These are phyloP conservation scores for Parietaria judaica DNA, from an alignment of 306 rosid genomes.

Conservation along the genomic window DNA sequence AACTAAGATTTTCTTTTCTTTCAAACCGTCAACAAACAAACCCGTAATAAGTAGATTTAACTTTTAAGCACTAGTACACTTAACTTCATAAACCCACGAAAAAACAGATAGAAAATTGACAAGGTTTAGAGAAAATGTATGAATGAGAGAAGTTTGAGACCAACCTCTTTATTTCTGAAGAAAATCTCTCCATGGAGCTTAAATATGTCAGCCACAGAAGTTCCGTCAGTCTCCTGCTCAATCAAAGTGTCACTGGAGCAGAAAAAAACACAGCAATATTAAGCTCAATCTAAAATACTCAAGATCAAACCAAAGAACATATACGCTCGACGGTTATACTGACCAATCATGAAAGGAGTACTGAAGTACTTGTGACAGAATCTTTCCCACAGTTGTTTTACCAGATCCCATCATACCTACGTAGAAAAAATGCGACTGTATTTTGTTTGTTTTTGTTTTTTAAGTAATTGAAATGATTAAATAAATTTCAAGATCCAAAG, in stretches of 20 bases:
- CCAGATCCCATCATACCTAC: slow-evolving; percentile 99
- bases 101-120: slow-evolving; percentile 8
- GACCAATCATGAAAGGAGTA: slow-evolving; percentile 83
- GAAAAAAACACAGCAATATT: slow-evolving; percentile 21
- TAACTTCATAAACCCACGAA: background rate
- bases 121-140: slow-evolving; percentile 7
- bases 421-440: slow-evolving; percentile 1
- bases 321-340: slow-evolving; percentile 24
- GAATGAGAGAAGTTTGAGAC: slow-evolving; percentile 23
- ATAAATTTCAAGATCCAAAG: slow-evolving; percentile 17
- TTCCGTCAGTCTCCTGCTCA: slow-evolving; percentile 63
- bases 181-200: slow-evolving; percentile 66
- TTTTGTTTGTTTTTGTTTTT: slow-evolving; percentile 14
- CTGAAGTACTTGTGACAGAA: slow-evolving; percentile 64
- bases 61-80: background rate
- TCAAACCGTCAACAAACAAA: too few species aligned
- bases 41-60: background rate
- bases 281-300: slow-evolving; percentile 17
- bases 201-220: slow-evolving; percentile 79
- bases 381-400: slow-evolving; percentile 91
- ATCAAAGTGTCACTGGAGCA: slow-evolving; percentile 67
- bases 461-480: slow-evolving; percentile 10
- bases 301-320: slow-evolving; percentile 1
- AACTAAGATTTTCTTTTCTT: too few species aligned
- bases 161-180: slow-evolving; percentile 88